Evolutionary conservation across 805 yeast species (phyloP).

Genomic region (Kazachstania taianensis): DNA sequence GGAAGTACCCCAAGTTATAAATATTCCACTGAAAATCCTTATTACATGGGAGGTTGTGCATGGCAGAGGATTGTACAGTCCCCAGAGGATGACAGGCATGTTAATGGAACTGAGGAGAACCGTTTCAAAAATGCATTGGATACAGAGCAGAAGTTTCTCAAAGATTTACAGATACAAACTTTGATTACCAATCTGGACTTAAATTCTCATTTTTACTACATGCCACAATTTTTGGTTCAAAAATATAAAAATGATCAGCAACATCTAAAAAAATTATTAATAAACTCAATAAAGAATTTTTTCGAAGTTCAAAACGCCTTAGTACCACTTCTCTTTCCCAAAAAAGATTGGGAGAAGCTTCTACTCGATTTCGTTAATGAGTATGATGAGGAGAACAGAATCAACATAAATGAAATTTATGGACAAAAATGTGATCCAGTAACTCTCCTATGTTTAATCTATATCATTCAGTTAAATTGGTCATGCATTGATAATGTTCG

Average conservation of each 20-base stretch:
- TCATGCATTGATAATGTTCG: constrained; percentile 20
- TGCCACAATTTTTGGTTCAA: constrained; percentile 17
- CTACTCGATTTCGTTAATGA: constrained; percentile 3
- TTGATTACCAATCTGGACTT: constrained; percentile 12
- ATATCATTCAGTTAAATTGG: constrained; percentile 25
- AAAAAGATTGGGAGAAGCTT: constrained; percentile 9
- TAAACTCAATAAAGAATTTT: constrained; percentile 10
- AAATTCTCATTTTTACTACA: constrained; percentile 9
- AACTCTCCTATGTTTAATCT: constrained; percentile 12
- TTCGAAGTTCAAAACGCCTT: constrained; percentile 15
- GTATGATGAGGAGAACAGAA: background rate
- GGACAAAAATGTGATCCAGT: constrained; percentile 10
- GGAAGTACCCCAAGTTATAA: constrained; percentile 22
- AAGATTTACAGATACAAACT: background rate
- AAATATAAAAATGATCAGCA: constrained; percentile 10
- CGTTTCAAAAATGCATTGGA: background rate
- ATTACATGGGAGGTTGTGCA: constrained; percentile 19
- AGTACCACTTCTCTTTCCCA: constrained; percentile 20
- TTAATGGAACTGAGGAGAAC: background rate
- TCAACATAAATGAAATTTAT: background rate
- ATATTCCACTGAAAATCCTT: constrained; percentile 10
- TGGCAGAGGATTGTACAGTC: constrained; percentile 14
- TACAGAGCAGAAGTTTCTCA: background rate
- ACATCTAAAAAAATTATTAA: constrained; percentile 6
- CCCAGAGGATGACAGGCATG: background rate